Base-by-base conservation (phyloP, 2,329 filamentous ascomycete genomes). In the Fusarium pininemorale region DNA sequence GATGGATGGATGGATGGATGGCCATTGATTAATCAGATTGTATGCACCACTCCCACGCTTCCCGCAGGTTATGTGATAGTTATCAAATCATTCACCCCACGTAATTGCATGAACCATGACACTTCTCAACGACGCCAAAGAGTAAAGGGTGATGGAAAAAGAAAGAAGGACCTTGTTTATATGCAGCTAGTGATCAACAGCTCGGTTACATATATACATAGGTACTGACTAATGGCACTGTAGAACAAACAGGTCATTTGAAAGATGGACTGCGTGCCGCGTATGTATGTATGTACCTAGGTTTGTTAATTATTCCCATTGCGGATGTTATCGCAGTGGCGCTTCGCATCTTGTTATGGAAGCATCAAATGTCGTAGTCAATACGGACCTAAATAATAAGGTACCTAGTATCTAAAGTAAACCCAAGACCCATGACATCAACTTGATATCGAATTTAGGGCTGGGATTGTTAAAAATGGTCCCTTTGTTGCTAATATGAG, bases 31-130 rank as follows among this genome's bases (percentile, higher is more conserved):
- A 28, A 47, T 47, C 24, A 42, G 18, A 35, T 53, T 53, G 65
- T 38, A 56, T 42, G 28, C 26, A 41, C 24, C 26, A 37, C 28
- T 70, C 48, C 54, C 62, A 70, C 54, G 54, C 61, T 55, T 56
- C 20, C 38, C 35, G 38, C 41, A 70, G 32, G 30, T 58, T 61
- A 35, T 41, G 39, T 54, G 48, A 51, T 44, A 28, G 30, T 37
- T 54, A 53, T 57, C 59, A 64, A 56, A 44, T 30, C 38, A 44
- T n/a, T 54, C 60, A 64, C 58, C 65, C 66, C 67, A 69, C 65
- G 53, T 53, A 48, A 39, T 45, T 54, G 22, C 54, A 60, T 54
- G 38, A 70, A 44, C 48, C 65, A 69, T 69, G 65, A 38, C 50
- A 48, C 64, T 63, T 53, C 39, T 69, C 26, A 47, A 69, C 45